These are phyloP conservation scores for Ilex paraguariensis DNA, from an alignment of 305 asterid genomes.

Conservation along the genomic window DNA sequence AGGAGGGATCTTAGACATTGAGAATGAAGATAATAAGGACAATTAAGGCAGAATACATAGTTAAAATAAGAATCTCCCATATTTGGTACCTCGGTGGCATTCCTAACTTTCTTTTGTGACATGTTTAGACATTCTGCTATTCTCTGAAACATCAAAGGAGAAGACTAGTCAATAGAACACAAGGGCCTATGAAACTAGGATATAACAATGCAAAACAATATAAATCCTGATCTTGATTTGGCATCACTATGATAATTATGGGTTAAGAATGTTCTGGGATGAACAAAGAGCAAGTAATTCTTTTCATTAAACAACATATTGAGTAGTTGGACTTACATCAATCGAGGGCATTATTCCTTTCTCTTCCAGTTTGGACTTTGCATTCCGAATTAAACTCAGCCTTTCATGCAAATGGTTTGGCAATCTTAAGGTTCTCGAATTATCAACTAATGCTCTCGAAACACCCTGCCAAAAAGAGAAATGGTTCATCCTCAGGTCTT, in stretches of 20 bases:
- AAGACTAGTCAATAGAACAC: not conserved
- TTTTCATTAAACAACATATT: not conserved
- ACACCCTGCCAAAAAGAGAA: slow-evolving; percentile 60
- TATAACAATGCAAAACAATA: slow-evolving; percentile 4
- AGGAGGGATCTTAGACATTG: slow-evolving; percentile 7
- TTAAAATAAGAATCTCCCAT: slow-evolving; percentile 6
- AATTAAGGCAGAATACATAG: no score
- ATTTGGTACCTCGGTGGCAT: slow-evolving; percentile 88
- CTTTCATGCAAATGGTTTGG: slow-evolving; percentile 89
- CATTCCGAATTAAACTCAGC: slow-evolving; percentile 72
- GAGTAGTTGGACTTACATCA: slow-evolving; percentile 44
- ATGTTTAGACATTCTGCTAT: slow-evolving; percentile 83
- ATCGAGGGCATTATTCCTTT: slow-evolving; percentile 81
- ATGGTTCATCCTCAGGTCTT: not conserved
- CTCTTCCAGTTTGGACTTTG: slow-evolving; percentile 71
- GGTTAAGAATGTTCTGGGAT: no score
- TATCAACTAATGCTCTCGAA: slow-evolving; percentile 77
- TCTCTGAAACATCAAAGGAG: slow-evolving; percentile 43
- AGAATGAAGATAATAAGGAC: not conserved
- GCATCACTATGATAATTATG: not conserved
- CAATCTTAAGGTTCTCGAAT: slow-evolving; percentile 77
- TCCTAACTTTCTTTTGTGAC: slow-evolving; percentile 85
- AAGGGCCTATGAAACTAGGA: not conserved
- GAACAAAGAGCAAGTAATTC: not conserved
- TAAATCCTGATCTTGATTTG: not conserved